These are phyloP conservation scores for Cercophora scortea DNA, from an alignment of 495 filamentous ascomycete genomes.

Conservation along the genomic window DNA sequence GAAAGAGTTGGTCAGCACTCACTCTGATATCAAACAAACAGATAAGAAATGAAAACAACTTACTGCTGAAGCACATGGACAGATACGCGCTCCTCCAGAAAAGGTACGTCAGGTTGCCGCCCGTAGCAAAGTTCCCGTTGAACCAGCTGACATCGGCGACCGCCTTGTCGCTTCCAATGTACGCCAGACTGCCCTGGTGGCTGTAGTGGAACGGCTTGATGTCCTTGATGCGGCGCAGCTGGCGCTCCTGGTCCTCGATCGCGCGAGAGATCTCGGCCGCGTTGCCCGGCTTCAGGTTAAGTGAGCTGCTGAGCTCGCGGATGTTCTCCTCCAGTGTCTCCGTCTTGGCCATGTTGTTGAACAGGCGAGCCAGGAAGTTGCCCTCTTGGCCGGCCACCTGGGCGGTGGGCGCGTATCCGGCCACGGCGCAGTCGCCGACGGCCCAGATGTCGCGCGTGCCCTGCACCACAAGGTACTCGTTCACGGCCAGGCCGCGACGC, in stretches of 20 bases:
- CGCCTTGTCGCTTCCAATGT: slow-evolving; percentile 96
- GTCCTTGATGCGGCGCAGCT: slow-evolving; percentile 81
- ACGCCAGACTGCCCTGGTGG: slow-evolving; percentile 92
- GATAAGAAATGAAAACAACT: slow-evolving; percentile 30
- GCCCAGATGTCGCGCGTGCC: slow-evolving; percentile 92
- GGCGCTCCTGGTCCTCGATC: slow-evolving; percentile 78
- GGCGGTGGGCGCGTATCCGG: slow-evolving; percentile 95
- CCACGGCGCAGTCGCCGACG: slow-evolving; percentile 76
- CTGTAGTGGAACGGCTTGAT: slow-evolving; percentile 96
- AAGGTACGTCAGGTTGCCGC: slow-evolving; percentile 74
- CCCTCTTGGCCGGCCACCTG: slow-evolving; percentile 97
- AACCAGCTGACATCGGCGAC: slow-evolving; percentile 97
- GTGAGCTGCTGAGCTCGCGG: slow-evolving; percentile 43
- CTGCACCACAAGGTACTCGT: slow-evolving; percentile 97
- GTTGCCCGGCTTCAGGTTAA: slow-evolving; percentile 44
- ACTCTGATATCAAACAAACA: not conserved
- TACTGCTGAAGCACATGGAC: slow-evolving; percentile 99
- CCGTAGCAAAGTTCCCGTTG: slow-evolving; percentile 87
- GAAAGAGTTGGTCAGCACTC: no score
- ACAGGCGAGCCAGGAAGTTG: slow-evolving; percentile 86
- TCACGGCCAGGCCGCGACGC: slow-evolving; percentile 87
- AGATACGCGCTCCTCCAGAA: slow-evolving; percentile 98
- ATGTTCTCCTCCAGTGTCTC: slow-evolving; percentile 71
- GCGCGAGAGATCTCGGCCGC: slow-evolving; percentile 61
- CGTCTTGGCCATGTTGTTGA: slow-evolving; percentile 96